These are phyloP conservation scores for Oenanthe sinensis DNA, from an alignment of 129 eudicot species.

Conservation along the genomic window DNA sequence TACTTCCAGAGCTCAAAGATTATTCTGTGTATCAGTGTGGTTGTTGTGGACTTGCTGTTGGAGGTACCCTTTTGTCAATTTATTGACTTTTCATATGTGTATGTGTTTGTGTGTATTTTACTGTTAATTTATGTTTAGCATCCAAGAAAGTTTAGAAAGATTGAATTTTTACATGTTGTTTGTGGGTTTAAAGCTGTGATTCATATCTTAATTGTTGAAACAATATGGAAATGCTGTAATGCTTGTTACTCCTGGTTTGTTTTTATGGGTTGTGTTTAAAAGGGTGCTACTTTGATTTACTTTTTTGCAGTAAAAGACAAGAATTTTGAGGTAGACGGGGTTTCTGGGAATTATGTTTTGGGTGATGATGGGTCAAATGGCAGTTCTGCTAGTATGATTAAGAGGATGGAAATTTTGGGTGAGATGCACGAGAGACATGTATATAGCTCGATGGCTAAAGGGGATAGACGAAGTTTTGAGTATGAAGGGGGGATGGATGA, in stretches of 20 bases:
- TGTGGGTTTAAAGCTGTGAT: neutral
- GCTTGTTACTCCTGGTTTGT: conserved; percentile 13
- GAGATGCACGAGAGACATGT: conserved; percentile 20
- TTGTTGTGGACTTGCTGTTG: conserved; percentile 70
- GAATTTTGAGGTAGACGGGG: conserved; percentile 37
- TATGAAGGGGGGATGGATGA: conserved; percentile 13
- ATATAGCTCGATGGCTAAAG: conserved; percentile 13
- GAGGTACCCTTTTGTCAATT: conserved; percentile 45
- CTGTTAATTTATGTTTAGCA: neutral
- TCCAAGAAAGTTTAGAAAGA: neutral
- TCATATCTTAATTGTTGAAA: neutral
- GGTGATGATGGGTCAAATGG: conserved; percentile 30
- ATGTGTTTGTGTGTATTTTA: neutral
- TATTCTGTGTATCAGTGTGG: conserved; percentile 68
- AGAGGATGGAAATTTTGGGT: conserved; percentile 16
- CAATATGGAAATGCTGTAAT: neutral
- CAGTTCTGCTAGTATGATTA: conserved; percentile 32
- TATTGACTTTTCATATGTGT: neutral
- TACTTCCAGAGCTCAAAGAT: conserved; percentile 57
- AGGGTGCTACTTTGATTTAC: neutral
- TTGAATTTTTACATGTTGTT: neutral
- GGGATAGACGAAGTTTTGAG: conserved; percentile 18
- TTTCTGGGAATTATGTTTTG: conserved; percentile 40
- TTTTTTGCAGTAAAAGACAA: conserved; percentile 49
- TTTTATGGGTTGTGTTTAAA: conserved; percentile 17